A percentile compares a stretch with the other conserved stretches of the same genome.
phyloP scores from a whole-genome alignment of 2,329 filamentous ascomycete species.

The Phialophora tarda region DNA sequence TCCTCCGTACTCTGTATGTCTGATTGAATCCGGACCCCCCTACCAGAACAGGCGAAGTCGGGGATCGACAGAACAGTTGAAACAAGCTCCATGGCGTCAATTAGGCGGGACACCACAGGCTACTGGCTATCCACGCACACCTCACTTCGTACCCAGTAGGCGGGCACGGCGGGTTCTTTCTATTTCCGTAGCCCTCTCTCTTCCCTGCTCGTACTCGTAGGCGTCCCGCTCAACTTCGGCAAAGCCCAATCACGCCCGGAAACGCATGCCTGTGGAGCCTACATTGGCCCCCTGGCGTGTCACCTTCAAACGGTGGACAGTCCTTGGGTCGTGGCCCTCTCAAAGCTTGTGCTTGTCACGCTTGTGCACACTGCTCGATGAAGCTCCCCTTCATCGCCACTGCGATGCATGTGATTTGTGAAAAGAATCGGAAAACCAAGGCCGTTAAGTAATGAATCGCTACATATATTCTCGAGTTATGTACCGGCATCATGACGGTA shows the following conservation, averaged over 20 bases:
- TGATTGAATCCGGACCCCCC: too few relatives aligned
- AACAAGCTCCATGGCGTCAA: slow-evolving; percentile 6
- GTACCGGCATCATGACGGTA: too few relatives aligned
- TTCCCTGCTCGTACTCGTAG: background rate
- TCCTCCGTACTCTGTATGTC: too few relatives aligned
- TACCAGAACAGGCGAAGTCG: too few relatives aligned
- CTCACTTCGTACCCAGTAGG: too few relatives aligned
- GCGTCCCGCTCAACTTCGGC: background rate
- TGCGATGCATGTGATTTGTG: background rate
- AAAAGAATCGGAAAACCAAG: too few relatives aligned
- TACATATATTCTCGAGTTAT: too few relatives aligned
- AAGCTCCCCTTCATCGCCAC: background rate
- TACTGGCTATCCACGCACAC: too few relatives aligned
- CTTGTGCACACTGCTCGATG: too few relatives aligned
- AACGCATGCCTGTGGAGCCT: background rate
- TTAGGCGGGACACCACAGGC: background rate
- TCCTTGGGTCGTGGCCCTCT: background rate
- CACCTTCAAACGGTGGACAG: background rate
- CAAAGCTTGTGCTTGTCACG: background rate
- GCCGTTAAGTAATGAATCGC: too few relatives aligned
- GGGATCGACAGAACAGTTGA: too few relatives aligned
- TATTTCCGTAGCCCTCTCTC: background rate
- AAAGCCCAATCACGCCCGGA: background rate
- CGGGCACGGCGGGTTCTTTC: background rate
- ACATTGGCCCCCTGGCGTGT: background rate